A percentile compares a stretch with the other conserved stretches of the same genome.
Evolutionary conservation across 306 rosid species (phyloP).

Genomic region (Ceratonia siliqua): DNA sequence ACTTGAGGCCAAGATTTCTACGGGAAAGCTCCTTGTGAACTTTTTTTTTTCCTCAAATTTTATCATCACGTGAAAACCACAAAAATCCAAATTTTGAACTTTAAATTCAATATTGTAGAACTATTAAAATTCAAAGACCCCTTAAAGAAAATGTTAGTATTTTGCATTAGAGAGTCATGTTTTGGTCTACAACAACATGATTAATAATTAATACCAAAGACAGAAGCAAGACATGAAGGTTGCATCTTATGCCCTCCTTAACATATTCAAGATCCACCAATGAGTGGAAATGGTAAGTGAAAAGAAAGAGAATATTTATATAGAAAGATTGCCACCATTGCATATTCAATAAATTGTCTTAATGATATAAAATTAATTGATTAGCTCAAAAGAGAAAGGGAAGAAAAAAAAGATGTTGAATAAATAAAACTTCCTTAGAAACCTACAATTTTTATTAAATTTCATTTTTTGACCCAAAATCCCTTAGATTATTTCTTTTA

Average conservation of each 20-base stretch:
- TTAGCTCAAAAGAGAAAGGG: neutral
- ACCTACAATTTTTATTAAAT: neutral
- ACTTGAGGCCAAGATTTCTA: too few relatives aligned
- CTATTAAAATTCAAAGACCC: too few relatives aligned
- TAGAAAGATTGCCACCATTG: neutral
- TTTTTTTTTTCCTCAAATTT: too few relatives aligned
- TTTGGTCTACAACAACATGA: neutral
- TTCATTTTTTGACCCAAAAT: too few relatives aligned
- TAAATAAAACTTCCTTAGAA: neutral
- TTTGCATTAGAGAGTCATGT: neutral
- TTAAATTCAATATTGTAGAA: too few relatives aligned
- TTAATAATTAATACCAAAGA: neutral
- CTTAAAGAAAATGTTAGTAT: too few relatives aligned
- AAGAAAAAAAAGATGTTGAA: neutral
- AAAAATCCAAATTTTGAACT: too few relatives aligned
- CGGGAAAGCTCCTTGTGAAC: too few relatives aligned
- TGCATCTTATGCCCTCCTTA: neutral
- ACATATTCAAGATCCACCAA: neutral
- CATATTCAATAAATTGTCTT: neutral
- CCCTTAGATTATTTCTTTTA: too few relatives aligned
- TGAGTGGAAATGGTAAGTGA: neutral
- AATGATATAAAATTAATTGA: neutral
- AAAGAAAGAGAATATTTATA: neutral
- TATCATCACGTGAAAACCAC: too few relatives aligned
- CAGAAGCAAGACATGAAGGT: neutral